Evolutionary conservation across 176 grass and related monocot species (phyloP).

Genomic region (Olyra latifolia): DNA sequence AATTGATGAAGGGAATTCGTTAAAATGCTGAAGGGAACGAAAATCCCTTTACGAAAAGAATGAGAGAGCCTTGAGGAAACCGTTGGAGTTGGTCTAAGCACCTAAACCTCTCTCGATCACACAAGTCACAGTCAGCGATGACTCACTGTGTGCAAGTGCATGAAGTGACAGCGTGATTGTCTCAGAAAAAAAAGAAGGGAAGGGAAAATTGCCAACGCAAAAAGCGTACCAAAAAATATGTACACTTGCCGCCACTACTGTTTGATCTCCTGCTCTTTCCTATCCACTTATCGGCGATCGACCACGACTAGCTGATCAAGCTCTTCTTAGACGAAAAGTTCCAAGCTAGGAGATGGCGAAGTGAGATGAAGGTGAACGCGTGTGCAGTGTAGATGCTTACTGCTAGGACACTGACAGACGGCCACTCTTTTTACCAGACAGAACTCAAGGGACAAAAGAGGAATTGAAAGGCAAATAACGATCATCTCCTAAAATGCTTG

Average conservation of each 20-base stretch:
- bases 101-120: neutral
- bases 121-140: conserved; percentile 10
- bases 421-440: neutral
- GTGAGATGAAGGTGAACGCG: neutral
- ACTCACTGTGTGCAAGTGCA: neutral
- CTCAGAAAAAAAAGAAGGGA: neutral
- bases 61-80: no score
- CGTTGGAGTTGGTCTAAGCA: no score
- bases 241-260: neutral
- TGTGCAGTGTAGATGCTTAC: neutral
- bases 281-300: neutral
- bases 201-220: neutral
- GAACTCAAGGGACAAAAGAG: neutral
- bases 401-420: neutral
- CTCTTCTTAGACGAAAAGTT: neutral
- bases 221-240: neutral
- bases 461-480: neutral
- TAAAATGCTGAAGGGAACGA: no score
- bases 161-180: neutral
- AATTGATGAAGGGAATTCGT: no score
- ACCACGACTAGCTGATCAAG: no score
- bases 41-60: no score
- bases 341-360: no score
- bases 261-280: neutral
- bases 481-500: no score